Conservation (phyloP, 2,329 filamentous ascomycete genomes). For the Exserohilum turcica region DNA sequence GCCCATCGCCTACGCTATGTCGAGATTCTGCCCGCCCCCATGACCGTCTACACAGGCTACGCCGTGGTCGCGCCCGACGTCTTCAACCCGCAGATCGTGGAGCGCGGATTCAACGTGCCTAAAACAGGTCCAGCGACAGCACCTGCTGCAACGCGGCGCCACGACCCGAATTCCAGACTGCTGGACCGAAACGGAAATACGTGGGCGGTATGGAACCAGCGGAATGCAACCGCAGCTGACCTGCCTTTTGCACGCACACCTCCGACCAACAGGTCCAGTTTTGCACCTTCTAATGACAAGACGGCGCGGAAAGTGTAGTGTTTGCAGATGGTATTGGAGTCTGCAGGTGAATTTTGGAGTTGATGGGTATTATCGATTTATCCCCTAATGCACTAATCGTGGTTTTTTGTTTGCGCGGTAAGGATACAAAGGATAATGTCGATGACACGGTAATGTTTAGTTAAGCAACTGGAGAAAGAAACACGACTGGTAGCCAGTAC, state of each 20-base stretch:
- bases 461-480: no score
- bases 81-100: conserved; percentile 8
- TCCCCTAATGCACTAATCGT: no score
- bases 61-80: conserved; percentile 9
- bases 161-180: conserved; percentile 5
- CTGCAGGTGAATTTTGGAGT: no score
- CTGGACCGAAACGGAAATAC: conserved; percentile 12
- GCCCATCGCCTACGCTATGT: background rate
- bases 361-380: no score
- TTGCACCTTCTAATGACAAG: no score
- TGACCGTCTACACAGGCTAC: conserved; percentile 7
- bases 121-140: background rate
- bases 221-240: background rate
- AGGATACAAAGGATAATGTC: no score
- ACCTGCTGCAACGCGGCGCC: background rate
- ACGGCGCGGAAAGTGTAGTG: no score
- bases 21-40: conserved; percentile 4
- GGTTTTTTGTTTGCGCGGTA: no score
- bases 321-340: no score
- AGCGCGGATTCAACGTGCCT: conserved; percentile 14
- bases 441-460: no score
- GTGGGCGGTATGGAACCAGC: conserved; percentile 16
- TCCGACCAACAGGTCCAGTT: background rate
- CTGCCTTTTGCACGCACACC: conserved; percentile 8
- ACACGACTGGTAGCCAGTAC: no score